phyloP scores from a whole-genome alignment of 257 asterid species.

The Misopates orontium region DNA sequence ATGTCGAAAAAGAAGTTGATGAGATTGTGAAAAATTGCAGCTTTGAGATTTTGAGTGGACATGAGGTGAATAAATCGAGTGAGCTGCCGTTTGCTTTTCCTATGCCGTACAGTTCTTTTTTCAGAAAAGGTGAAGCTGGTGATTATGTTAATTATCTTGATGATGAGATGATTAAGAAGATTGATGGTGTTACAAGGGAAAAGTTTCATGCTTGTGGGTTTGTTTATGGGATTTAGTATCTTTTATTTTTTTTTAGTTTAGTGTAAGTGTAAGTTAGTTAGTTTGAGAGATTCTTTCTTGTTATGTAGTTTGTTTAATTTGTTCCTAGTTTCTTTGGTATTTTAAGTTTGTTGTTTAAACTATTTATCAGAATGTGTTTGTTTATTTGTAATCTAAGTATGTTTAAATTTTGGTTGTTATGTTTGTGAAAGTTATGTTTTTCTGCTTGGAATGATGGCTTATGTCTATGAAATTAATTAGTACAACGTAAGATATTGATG shows the following conservation, averaged over 20 bases:
- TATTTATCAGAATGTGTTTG: too few species aligned
- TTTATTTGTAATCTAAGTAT: too few species aligned
- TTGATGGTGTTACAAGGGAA: slow-evolving; percentile 41
- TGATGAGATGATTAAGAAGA: slow-evolving; percentile 36
- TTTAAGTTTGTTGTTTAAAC: too few species aligned
- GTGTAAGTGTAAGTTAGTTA: too few species aligned
- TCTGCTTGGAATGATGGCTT: too few species aligned
- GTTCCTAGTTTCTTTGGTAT: too few species aligned
- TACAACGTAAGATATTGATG: too few species aligned
- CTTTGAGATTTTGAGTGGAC: slow-evolving; percentile 43
- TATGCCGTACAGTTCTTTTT: slow-evolving; percentile 48
- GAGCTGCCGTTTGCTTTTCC: slow-evolving; percentile 33
- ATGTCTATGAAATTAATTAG: too few species aligned
- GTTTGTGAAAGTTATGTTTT: too few species aligned
- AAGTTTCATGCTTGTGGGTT: slow-evolving; percentile 45
- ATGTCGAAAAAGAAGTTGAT: slow-evolving; percentile 29
- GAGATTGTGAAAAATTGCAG: slow-evolving; percentile 44
- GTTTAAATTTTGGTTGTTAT: too few species aligned
- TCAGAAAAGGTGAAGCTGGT: slow-evolving; percentile 53
- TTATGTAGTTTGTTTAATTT: too few species aligned
- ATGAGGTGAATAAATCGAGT: slow-evolving; percentile 43
- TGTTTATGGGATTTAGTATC: slow-evolving; percentile 46
- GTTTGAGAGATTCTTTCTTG: too few species aligned
- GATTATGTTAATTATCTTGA: slow-evolving; percentile 41
- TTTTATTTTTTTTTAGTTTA: neutral